phyloP scores from a whole-genome alignment of 2,329 filamentous ascomycete species.

The Paracoccidioides brasiliensis region DNA sequence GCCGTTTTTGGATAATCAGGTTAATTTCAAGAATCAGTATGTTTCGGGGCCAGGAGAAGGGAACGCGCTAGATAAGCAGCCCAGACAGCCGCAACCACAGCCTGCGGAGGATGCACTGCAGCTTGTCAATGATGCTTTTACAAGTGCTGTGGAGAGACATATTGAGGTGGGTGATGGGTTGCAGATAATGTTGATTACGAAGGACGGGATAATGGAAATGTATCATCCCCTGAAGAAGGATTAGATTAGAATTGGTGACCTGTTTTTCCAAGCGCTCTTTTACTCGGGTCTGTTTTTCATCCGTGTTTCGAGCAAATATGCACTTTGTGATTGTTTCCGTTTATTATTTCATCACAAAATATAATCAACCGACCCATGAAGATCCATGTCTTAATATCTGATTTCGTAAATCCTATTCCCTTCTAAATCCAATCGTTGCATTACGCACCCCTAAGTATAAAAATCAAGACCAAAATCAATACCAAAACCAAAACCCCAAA shows the following conservation, averaged over 20 bases:
- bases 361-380: not conserved
- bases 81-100: constrained; percentile 48
- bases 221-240: constrained; percentile 80
- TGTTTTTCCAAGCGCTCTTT: constrained; percentile 5
- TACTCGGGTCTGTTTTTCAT: not conserved
- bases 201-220: constrained; percentile 75
- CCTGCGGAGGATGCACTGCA: constrained; percentile 63
- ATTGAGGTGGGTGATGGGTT: constrained; percentile 96
- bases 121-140: constrained; percentile 92
- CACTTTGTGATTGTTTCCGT: not conserved
- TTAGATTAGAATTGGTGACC: constrained; percentile 32
- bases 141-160: constrained; percentile 93
- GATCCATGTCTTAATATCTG: not conserved
- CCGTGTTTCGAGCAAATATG: not conserved
- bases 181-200: constrained; percentile 89
- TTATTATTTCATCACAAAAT: not conserved
- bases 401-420: constrained; percentile 3
- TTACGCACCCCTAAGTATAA: not conserved
- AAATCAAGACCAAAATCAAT: not conserved
- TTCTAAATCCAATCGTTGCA: not conserved
- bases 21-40: constrained; percentile 99
- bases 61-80: constrained; percentile 62
- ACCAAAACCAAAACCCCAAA: constrained; percentile 3
- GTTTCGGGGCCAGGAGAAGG: constrained; percentile 73
- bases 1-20: constrained; percentile 98